phyloP scores from a whole-genome alignment of 1,284 basidiomycete genomes.

The Cerrena zonata region DNA sequence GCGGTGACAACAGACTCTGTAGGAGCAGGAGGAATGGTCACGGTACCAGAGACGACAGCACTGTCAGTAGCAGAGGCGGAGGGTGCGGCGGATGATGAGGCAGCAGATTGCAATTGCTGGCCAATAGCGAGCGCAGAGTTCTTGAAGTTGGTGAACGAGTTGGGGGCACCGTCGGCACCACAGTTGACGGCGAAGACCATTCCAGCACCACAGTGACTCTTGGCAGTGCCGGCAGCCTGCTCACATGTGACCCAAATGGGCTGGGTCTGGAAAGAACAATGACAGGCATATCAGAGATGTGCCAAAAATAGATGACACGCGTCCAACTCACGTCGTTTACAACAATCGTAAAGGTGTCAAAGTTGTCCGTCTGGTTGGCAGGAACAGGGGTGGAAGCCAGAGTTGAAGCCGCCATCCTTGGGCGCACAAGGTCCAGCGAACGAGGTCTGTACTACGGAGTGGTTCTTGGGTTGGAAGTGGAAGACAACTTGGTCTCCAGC shows the following conservation, averaged over 20 bases:
- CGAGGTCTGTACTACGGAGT: constrained; percentile 54
- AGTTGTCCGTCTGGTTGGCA: constrained; percentile 32
- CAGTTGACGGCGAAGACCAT: constrained; percentile 67
- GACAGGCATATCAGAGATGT: not conserved
- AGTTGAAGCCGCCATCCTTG: constrained; percentile 46
- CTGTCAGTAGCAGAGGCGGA: constrained; percentile 26
- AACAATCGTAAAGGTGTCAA: constrained; percentile 30
- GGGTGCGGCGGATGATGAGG: constrained; percentile 28
- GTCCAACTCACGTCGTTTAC: constrained; percentile 32
- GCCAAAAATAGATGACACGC: no score
- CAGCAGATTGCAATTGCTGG: constrained; percentile 34
- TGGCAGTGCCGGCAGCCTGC: constrained; percentile 30
- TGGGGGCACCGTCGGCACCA: constrained; percentile 42
- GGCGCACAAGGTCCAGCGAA: constrained; percentile 46
- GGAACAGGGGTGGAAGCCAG: constrained; percentile 54
- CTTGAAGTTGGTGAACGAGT: constrained; percentile 56
- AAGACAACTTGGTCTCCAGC: constrained; percentile 56
- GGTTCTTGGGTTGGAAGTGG: constrained; percentile 51
- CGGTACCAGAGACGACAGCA: constrained; percentile 37
- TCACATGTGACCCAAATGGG: constrained; percentile 43
- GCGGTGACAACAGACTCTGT: constrained; percentile 28
- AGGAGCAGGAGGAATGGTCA: constrained; percentile 44
- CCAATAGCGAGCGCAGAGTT: constrained; percentile 46
- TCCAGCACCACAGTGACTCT: constrained; percentile 51
- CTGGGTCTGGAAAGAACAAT: constrained; percentile 22